phyloP scores from a whole-genome alignment of 495 filamentous ascomycete genomes.

The Pseudoneurospora amorphoporcata region DNA sequence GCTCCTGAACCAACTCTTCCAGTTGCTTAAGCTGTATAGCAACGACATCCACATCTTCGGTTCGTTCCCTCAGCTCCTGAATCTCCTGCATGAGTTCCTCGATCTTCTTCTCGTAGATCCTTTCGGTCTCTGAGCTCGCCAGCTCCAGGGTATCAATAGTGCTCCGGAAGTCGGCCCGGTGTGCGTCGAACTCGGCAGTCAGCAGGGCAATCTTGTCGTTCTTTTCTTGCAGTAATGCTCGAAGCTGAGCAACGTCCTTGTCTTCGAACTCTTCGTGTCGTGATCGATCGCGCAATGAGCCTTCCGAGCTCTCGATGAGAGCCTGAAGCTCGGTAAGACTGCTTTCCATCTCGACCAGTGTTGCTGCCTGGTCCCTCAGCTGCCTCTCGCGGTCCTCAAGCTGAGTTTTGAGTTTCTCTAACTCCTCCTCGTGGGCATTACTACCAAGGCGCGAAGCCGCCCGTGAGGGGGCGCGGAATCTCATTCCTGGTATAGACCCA shows the following conservation, averaged over 20 bases:
- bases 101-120: conserved; percentile 90
- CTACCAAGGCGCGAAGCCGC: conserved; percentile 11
- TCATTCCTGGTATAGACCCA: background rate
- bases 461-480: conserved; percentile 19
- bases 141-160: conserved; percentile 95
- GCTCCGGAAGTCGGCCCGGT: conserved; percentile 90
- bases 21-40: conserved; percentile 86
- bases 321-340: conserved; percentile 65
- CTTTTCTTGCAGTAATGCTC: conserved; percentile 78
- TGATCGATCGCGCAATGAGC: conserved; percentile 23
- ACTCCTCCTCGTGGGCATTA: conserved; percentile 47
- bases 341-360: conserved; percentile 75
- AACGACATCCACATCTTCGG: conserved; percentile 83
- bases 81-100: conserved; percentile 83
- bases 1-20: conserved; percentile 89
- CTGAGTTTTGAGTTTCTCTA: conserved; percentile 54
- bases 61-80: conserved; percentile 66
- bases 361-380: conserved; percentile 73
- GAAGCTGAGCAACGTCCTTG: conserved; percentile 65
- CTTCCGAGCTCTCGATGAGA: conserved; percentile 46
- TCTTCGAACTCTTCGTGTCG: conserved; percentile 55
- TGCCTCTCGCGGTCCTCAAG: conserved; percentile 79
- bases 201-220: conserved; percentile 91
- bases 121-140: conserved; percentile 90
- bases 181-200: conserved; percentile 88